Conservation (phyloP, 495 filamentous ascomycete species). For the Daldinia decipiens region DNA sequence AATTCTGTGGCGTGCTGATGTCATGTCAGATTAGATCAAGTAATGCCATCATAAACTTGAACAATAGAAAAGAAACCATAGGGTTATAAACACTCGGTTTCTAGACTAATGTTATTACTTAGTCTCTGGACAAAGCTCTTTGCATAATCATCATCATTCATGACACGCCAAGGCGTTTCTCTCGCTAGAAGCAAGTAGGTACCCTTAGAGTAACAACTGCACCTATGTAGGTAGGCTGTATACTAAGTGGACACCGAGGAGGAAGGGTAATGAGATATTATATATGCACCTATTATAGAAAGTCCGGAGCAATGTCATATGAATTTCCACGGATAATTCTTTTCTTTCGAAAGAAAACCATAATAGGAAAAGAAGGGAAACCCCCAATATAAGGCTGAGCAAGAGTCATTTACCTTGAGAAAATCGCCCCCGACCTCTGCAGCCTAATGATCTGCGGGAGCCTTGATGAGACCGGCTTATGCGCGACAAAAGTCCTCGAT, state of each 20-base stretch:
- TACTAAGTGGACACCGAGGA: background rate
- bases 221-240: background rate
- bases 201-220: slow-evolving; percentile 10
- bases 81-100: slow-evolving; percentile 53
- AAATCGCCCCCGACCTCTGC: slow-evolving; percentile 11
- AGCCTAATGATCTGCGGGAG: slow-evolving; percentile 35
- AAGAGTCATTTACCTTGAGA: slow-evolving; percentile 24
- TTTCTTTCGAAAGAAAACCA: slow-evolving; percentile 6
- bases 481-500: slow-evolving; percentile 19
- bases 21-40: slow-evolving; percentile 67
- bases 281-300: background rate
- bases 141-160: slow-evolving; percentile 56
- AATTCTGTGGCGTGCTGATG: slow-evolving; percentile 31
- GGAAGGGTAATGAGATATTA: slow-evolving; percentile 1
- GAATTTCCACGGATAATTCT: slow-evolving; percentile 1
- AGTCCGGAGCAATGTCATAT: background rate
- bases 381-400: slow-evolving; percentile 15
- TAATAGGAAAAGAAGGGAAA: background rate
- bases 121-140: slow-evolving; percentile 58
- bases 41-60: slow-evolving; percentile 60
- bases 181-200: slow-evolving; percentile 14
- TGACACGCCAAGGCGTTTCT: slow-evolving; percentile 36
- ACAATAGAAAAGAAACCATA: slow-evolving; percentile 62
- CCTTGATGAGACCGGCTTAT: slow-evolving; percentile 28
- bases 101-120: slow-evolving; percentile 38